Evolutionary conservation across 2,329 filamentous ascomycete genomes (phyloP), one percentile per base, ranked within the genome.

Genomic region (Botryosphaeria agaves): DNA sequence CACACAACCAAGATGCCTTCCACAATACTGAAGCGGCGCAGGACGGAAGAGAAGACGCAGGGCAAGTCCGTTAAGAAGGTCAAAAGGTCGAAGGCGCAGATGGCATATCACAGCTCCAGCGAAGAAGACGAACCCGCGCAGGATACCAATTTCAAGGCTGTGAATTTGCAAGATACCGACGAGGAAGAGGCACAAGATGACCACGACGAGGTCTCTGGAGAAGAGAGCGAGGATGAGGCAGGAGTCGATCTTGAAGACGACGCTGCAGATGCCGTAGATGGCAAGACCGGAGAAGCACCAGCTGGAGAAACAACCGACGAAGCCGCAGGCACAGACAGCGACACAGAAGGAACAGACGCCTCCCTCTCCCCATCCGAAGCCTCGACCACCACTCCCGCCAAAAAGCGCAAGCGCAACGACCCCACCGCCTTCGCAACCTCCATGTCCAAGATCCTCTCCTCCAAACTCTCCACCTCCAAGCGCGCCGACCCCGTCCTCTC

Each of bases 401-500:
- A 55, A 42, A 78, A 72, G 45, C 72, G 75, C 9, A 95, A 95
- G 58, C 77, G 85, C 48, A 92, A 93, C 56, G 87, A 98, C 53
- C 85, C 89, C 3, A 63, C 68, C 38, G 84, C 82, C 31, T 95
- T 98, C 53, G 82, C 87, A 15, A 92, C 77, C 2, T 93, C 84
- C 30, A 83, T 98, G 45, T 78, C 80, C 41, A 92, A 89, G 55
- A 94, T 98, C 49, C 67, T 98, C 26, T 75, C 74, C 33, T 87
- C 83, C 29, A 95, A 95, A 57, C 66, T 95, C 7, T 77, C 84
- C 2, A 73, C 71, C 5, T 69, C 78, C 18, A 83, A 83, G 48
- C 78, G 85, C 15, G 66, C 75, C 32, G 89, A 98, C 49, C 89
- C 89, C 0, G 81, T 98, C n/a, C 66, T 98, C 3, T 76, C 85